A percentile compares a stretch with the other conserved stretches of the same genome.
phyloP scores from a whole-genome alignment of 257 asterid species.

The Asclepias syriaca region DNA sequence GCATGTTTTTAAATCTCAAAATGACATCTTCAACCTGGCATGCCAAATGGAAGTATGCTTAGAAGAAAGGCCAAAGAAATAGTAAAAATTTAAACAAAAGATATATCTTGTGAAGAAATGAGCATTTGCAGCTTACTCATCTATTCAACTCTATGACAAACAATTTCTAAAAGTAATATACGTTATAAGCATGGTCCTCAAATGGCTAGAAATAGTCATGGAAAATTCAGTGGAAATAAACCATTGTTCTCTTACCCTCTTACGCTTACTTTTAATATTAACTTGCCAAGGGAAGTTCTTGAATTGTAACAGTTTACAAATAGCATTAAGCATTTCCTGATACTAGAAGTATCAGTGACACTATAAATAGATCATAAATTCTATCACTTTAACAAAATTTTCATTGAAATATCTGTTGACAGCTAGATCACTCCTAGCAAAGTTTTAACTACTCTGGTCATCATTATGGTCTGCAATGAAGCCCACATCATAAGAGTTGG shows the following conservation, averaged over 20 bases:
- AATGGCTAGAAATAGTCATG: not conserved
- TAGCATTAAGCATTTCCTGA: not conserved
- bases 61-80: slow-evolving; percentile 13
- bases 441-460: not conserved
- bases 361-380: not conserved
- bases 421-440: not conserved
- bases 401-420: not conserved
- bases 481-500: not conserved
- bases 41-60: slow-evolving; percentile 15
- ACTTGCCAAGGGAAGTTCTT: not conserved
- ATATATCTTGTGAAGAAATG: not conserved
- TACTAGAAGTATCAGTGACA: not conserved
- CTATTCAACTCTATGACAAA: not conserved
- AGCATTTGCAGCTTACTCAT: not conserved
- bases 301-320: not conserved
- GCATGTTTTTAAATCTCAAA: slow-evolving; percentile 46
- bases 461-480: not conserved
- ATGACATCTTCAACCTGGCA: slow-evolving; percentile 65
- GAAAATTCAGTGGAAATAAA: not conserved
- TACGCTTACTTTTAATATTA: not conserved
- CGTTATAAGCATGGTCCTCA: not conserved
- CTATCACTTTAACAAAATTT: not conserved
- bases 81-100: not conserved
- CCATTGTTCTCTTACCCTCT: not conserved
- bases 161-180: not conserved